Percentiles rank a stretch among this genome's conserved stretches.
phyloP scores from a whole-genome alignment of 805 yeast species.

The Schizosaccharomyces osmophilus region DNA sequence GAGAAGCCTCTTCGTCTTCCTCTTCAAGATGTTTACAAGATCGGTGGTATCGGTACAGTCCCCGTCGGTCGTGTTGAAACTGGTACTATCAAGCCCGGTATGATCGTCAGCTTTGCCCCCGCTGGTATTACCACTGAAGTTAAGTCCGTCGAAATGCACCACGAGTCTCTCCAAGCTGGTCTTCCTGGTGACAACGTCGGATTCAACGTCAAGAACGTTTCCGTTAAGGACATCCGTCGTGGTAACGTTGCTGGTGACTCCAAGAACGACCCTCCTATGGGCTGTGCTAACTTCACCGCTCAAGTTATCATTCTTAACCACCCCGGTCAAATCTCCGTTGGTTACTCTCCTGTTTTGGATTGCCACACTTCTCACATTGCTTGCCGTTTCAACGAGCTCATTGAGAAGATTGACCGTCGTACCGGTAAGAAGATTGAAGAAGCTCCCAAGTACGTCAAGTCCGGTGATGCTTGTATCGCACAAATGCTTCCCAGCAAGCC shows the following conservation, averaged over 20 bases:
- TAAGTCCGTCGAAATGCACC: conserved; percentile 76
- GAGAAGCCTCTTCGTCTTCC: conserved; percentile 77
- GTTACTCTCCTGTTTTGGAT: conserved; percentile 78
- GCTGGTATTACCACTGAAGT: conserved; percentile 76
- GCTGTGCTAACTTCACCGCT: conserved; percentile 56
- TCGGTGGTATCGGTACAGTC: conserved; percentile 79
- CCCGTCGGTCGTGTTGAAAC: conserved; percentile 89
- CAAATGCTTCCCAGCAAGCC: conserved; percentile 73
- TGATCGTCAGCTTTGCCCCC: conserved; percentile 75
- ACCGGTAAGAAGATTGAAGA: conserved; percentile 81
- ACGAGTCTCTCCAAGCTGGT: conserved; percentile 56
- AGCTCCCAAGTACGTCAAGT: conserved; percentile 76
- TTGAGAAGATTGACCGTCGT: conserved; percentile 74
- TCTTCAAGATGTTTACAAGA: conserved; percentile 78
- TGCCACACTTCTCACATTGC: conserved; percentile 89
- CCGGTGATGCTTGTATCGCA: conserved; percentile 91
- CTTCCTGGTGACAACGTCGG: conserved; percentile 81
- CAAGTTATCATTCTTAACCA: conserved; percentile 74
- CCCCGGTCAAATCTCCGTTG: conserved; percentile 78
- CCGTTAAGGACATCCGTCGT: conserved; percentile 72
- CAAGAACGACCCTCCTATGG: conserved; percentile 70
- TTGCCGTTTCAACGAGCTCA: conserved; percentile 57
- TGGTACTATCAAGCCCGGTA: conserved; percentile 78
- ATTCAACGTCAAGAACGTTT: conserved; percentile 74
- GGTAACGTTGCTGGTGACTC: conserved; percentile 86